Conservation (phyloP, 495 filamentous ascomycete genomes). For the Podospora appendiculata region DNA sequence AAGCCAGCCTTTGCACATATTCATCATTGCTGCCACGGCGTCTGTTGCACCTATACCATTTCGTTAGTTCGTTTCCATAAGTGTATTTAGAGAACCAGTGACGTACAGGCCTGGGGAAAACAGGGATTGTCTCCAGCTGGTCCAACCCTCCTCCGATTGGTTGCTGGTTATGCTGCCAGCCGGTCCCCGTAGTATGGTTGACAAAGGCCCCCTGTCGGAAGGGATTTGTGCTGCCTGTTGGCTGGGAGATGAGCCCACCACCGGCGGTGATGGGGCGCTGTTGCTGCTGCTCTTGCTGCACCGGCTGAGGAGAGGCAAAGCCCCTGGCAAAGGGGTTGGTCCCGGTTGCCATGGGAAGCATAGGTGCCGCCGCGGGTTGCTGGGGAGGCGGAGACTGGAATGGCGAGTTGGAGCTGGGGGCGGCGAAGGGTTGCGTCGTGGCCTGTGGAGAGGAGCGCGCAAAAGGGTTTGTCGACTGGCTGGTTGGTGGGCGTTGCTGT, state of each 20-base stretch:
- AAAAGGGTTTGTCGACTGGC: constrained; percentile 81
- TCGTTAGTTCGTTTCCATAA: too few relatives aligned
- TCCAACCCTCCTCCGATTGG: constrained; percentile 84
- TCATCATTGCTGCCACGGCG: constrained; percentile 34
- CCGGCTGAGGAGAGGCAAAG: constrained; percentile 31
- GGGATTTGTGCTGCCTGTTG: constrained; percentile 88
- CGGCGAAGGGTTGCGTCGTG: constrained; percentile 38
- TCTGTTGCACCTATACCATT: constrained; percentile 31
- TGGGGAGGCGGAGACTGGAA: constrained; percentile 42
- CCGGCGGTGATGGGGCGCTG: constrained; percentile 36
- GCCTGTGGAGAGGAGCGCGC: constrained; percentile 48
- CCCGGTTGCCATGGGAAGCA: constrained; percentile 57
- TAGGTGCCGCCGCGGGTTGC: constrained; percentile 32
- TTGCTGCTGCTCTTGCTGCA: constrained; percentile 20
- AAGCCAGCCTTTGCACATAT: too few relatives aligned
- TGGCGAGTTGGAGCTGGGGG: constrained; percentile 38
- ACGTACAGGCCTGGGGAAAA: constrained; percentile 68
- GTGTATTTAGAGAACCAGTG: too few relatives aligned
- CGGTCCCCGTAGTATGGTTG: constrained; percentile 76
- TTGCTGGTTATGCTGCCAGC: constrained; percentile 73
- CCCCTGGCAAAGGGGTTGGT: constrained; percentile 64
- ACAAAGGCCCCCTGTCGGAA: constrained; percentile 86
- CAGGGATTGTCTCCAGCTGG: constrained; percentile 66
- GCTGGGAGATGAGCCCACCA: constrained; percentile 45
- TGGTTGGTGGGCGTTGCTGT: constrained; percentile 22